Percentiles rank a stretch among this genome's conserved stretches.
phyloP scores from a whole-genome alignment of 106 monocot genomes.

The Platanthera zijinensis region DNA sequence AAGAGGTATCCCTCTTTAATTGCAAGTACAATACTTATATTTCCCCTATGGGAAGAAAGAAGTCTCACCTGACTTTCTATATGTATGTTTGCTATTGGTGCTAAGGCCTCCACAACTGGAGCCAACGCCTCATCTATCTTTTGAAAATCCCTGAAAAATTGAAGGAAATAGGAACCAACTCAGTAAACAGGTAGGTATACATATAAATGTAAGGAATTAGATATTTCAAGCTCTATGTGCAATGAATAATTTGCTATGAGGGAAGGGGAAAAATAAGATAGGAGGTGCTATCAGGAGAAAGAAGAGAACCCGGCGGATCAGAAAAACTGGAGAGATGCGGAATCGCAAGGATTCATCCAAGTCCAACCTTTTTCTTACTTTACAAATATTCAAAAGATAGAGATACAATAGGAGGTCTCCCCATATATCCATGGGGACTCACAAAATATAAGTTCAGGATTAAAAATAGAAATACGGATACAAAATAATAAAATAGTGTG shows the following conservation, averaged over 20 bases:
- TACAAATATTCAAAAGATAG: too few relatives aligned
- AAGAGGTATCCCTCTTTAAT: neutral
- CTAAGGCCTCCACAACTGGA: slow-evolving; percentile 63
- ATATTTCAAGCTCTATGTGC: neutral
- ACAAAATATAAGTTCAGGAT: too few relatives aligned
- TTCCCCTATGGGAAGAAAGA: neutral
- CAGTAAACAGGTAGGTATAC: neutral
- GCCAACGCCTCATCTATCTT: slow-evolving; percentile 40
- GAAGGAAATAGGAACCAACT: neutral
- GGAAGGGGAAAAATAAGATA: neutral
- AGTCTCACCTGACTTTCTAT: slow-evolving; percentile 80
- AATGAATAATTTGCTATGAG: neutral
- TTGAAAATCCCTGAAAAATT: slow-evolving; percentile 59
- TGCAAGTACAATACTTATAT: neutral
- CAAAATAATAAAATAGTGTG: too few relatives aligned
- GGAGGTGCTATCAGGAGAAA: too few relatives aligned
- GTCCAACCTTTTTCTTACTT: too few relatives aligned
- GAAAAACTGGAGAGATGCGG: too few relatives aligned
- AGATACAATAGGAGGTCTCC: too few relatives aligned
- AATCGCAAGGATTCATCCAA: too few relatives aligned
- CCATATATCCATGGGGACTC: too few relatives aligned
- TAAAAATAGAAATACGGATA: too few relatives aligned
- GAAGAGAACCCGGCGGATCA: too few relatives aligned
- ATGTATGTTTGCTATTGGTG: slow-evolving; percentile 71
- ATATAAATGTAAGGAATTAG: neutral